Base-by-base conservation (phyloP, 2,329 filamentous ascomycete species). In the Epichloe brachyelytri region DNA sequence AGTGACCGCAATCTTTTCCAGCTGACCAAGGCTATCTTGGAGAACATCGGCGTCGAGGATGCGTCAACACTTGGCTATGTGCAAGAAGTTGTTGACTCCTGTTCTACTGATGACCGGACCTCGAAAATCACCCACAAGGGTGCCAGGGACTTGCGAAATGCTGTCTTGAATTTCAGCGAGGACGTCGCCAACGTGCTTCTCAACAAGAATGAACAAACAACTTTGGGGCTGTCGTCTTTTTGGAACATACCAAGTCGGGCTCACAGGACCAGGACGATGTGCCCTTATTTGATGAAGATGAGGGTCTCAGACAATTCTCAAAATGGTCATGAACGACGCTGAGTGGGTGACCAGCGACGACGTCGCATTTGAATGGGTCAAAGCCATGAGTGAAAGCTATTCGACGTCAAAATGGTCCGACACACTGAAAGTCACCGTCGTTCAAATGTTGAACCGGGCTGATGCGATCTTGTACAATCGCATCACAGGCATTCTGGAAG, bases 231-330 rank as follows among this genome's bases (percentile, higher is more conserved):
- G 15, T 79, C 76, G 1, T 79, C 78, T 83, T 84, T 56, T 69
- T 84, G 4, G 80, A 84, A 56, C 78, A 83, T 57, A 75, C 79
- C 1, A 82, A 82, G 56, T 68, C 75, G 0, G 72, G 73, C 3
- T 71, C 76, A 0, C 73, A 78, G 57, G 73, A 76, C 47, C 66
- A 71, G 20, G 65, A 66, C 1, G 70, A 69, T n/a, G 70, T 68
- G 3, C 67, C 72, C 0, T 57, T 62, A 0, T 80, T 82, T 54
- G 70, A 79, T 19, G 77, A 80, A 50, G 65, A 68, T 1, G 71
- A 70, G 41, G 77, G 78, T 0, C 62, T 85, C 4, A 65, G 65
- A 30, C 57, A 65, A 0, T 85, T 85, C 58, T 72, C 76, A 1
- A 64, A 22, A 68, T 58, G 44, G 62, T 79, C 4, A 73, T 78